A percentile compares a stretch with the other conserved stretches of the same genome.
Conservation (phyloP, 257 asterid species). For the Jaltomata sinuosa region DNA sequence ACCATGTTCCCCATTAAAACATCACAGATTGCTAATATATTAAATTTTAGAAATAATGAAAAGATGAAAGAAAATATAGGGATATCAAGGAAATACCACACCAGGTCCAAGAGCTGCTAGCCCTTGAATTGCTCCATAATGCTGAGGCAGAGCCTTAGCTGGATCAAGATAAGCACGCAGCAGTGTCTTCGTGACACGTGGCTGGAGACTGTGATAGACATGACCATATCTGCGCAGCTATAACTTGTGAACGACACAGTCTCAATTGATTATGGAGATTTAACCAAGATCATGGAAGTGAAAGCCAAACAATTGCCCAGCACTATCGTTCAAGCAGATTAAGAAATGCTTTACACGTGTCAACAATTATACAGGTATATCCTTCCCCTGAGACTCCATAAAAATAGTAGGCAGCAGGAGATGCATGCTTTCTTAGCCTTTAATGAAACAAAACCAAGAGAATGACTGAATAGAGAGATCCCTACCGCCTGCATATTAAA, state of each 20-base stretch:
- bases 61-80: background rate
- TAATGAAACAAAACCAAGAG: background rate
- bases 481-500: constrained; percentile 82
- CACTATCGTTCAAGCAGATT: background rate
- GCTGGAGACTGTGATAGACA: constrained; percentile 81
- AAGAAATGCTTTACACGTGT: background rate
- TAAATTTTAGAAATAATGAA: background rate
- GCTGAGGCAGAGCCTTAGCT: constrained; percentile 81
- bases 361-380: background rate
- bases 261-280: background rate
- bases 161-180: constrained; percentile 85
- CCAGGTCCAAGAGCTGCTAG: constrained; percentile 86
- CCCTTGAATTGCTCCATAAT: constrained; percentile 97
- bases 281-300: background rate
- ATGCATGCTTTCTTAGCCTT: background rate
- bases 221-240: constrained; percentile 60
- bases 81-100: constrained; percentile 50
- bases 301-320: background rate
- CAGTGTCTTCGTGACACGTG: constrained; percentile 84
- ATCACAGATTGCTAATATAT: background rate
- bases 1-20: background rate
- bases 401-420: background rate
- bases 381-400: background rate
- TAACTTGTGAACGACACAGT: background rate
- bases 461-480: constrained; percentile 15